Evolutionary conservation across 768 basidiomycete genomes (phyloP).

Genomic region (Lenzites betulinus): DNA sequence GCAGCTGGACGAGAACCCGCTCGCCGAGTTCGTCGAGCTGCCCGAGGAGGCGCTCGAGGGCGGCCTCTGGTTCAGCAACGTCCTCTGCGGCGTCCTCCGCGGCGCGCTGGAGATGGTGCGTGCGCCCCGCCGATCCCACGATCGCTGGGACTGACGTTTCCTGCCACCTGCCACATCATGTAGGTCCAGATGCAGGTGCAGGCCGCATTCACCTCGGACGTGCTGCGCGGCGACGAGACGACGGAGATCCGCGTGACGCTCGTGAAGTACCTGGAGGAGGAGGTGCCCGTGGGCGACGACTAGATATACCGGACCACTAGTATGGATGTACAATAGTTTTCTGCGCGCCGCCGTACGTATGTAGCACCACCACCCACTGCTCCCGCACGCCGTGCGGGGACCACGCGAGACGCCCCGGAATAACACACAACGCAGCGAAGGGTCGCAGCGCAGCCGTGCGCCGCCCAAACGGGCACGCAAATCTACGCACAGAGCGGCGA

Average conservation of each 20-base stretch:
- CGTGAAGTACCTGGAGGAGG: conserved; percentile 92
- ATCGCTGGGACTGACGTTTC: background rate
- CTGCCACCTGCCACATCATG: background rate
- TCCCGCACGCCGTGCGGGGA: background rate
- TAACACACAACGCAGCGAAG: too few species aligned
- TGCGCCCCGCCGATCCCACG: background rate
- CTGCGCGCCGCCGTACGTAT: background rate
- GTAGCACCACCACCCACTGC: background rate
- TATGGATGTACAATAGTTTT: conserved; percentile 27
- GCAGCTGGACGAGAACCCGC: conserved; percentile 92
- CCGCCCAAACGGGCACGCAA: background rate
- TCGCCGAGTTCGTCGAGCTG: conserved; percentile 96
- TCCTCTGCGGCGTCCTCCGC: conserved; percentile 90
- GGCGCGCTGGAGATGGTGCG: conserved; percentile 95
- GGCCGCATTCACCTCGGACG: conserved; percentile 85
- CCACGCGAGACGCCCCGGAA: background rate
- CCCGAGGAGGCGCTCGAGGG: conserved; percentile 92
- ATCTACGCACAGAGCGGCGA: background rate
- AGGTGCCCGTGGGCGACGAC: conserved; percentile 92
- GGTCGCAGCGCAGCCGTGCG: background rate
- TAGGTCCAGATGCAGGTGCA: conserved; percentile 98
- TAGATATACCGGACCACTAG: conserved; percentile 38
- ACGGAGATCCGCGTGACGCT: conserved; percentile 93
- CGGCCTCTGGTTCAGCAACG: conserved; percentile 96
- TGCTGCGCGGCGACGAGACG: conserved; percentile 87